Base-by-base conservation (phyloP, 352 stramenopile species). In the Phytophthora vignae region DNA sequence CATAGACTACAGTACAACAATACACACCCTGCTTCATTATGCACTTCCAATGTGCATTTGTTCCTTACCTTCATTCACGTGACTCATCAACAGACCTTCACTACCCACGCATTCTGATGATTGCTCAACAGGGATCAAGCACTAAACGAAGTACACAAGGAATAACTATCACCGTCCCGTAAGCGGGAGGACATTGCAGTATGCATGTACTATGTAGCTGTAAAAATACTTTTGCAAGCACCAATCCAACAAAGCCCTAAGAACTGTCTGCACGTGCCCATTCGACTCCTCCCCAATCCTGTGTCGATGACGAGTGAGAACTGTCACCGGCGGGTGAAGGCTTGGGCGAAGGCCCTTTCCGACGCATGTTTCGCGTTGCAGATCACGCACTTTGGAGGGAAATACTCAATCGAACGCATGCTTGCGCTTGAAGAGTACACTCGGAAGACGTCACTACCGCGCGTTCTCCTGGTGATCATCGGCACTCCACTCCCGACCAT, bases 41-140 rank as follows among this genome's bases (percentile, higher is more conserved):
- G 46, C 48, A 11, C n/a, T 15, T 11, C 22, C 10, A 11, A 10
- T 33, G 29, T 6, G 10, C 29, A 33, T 25, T 42, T 49, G 11
- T 65, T 74, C 36, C 57, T 65, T 29, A 66, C 67, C 38, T 69
- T 71, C 62, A 71, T 60, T 73, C 66, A 69, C 19, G 2, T 19
- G 2, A 21, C 17, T 14, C 42, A 53, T 64, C 62, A 69, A 54
- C 8, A 64, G 27, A 72, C 65, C 65, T 61, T 61, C 65, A 72
- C 42, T 67, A 49, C 49, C 36, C 1, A 15, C 38, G 5, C 15
- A 27, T 14, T 38, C 4, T 21, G 25, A 44, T 64, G 57, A 52
- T 59, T 59, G 14, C 52, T 57, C 52, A 57, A 56, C 49, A 14
- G 36, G 36, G 36, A 42, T 42, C 36, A 42, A 42, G 14, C 36